A percentile compares a stretch with the other conserved stretches of the same genome.
These are phyloP conservation scores for Backusella westeae DNA, from an alignment of 192 early-diverging fungal genomes.

Conservation along the genomic window DNA sequence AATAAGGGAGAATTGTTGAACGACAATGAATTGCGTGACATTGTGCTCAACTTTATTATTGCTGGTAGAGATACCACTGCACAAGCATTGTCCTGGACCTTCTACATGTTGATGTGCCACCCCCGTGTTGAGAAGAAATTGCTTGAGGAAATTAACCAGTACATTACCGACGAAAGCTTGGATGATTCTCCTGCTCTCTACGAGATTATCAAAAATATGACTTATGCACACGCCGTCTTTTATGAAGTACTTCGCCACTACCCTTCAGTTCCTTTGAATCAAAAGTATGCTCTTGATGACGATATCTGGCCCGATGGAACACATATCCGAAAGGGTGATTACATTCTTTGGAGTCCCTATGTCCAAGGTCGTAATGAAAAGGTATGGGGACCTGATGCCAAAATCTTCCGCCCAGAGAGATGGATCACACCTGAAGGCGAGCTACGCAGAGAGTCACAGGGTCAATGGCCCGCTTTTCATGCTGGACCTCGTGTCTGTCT, in stretches of 20 bases:
- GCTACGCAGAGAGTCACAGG: slow-evolving; percentile 35
- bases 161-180: slow-evolving; percentile 31
- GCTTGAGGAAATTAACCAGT: slow-evolving; percentile 36
- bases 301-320: slow-evolving; percentile 62
- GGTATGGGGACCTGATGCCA: slow-evolving; percentile 66
- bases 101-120: slow-evolving; percentile 41
- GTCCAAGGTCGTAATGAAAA: slow-evolving; percentile 47
- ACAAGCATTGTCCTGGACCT: slow-evolving; percentile 49
- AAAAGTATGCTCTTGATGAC: slow-evolving; percentile 54
- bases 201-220: slow-evolving; percentile 35
- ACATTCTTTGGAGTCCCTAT: slow-evolving; percentile 51
- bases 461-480: slow-evolving; percentile 56
- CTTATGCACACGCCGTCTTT: slow-evolving; percentile 36
- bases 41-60: slow-evolving; percentile 40
- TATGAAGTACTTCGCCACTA: slow-evolving; percentile 62
- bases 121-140: slow-evolving; percentile 44
- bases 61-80: slow-evolving; percentile 53
- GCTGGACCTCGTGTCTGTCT: slow-evolving; percentile 46
- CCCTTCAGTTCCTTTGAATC: slow-evolving; percentile 62
- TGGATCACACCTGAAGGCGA: slow-evolving; percentile 52
- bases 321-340: slow-evolving; percentile 48
- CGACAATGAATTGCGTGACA: slow-evolving; percentile 35
- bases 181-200: slow-evolving; percentile 26
- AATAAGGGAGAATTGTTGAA: slow-evolving; percentile 25
- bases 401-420: slow-evolving; percentile 60